Percentiles rank a stretch among this genome's conserved stretches.
These are phyloP conservation scores for Inonotus hispidus DNA, from an alignment of 1,284 basidiomycete species.

Conservation along the genomic window DNA sequence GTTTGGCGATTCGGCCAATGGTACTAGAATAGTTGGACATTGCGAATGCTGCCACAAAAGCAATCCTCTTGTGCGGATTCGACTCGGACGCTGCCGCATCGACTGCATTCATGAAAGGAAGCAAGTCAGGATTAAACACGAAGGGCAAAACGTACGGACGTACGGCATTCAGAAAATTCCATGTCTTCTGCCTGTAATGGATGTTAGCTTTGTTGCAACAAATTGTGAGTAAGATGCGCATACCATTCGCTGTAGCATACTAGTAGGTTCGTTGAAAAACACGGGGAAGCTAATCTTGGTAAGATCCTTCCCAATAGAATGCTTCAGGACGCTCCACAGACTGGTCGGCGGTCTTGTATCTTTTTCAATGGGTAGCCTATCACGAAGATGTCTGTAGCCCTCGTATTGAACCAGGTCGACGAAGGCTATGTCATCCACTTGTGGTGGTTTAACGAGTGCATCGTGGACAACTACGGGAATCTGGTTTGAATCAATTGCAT, in stretches of 20 bases:
- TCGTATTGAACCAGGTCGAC: conserved; percentile 51
- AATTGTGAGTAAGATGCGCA: conserved; percentile 21
- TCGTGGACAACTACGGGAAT: conserved; percentile 70
- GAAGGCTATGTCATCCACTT: conserved; percentile 24
- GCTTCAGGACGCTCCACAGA: conserved; percentile 94
- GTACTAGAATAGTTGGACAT: conserved; percentile 99
- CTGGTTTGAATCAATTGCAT: conserved; percentile 84
- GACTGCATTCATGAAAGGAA: conserved; percentile 44
- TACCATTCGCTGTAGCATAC: conserved; percentile 87
- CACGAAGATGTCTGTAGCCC: conserved; percentile 69
- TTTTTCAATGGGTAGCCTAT: conserved; percentile 58
- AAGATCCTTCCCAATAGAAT: conserved; percentile 94
- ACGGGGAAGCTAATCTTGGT: conserved; percentile 97
- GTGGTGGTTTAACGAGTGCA: conserved; percentile 40
- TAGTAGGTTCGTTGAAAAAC: conserved; percentile 94
- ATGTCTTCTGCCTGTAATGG: conserved; percentile 75
- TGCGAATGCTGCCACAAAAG: conserved; percentile 94
- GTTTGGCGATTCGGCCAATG: conserved; percentile 92
- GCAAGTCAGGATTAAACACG: neutral
- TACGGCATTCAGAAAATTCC: conserved; percentile 91
- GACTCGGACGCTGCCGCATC: conserved; percentile 77
- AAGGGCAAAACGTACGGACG: conserved; percentile 32
- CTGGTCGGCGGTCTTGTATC: conserved; percentile 89
- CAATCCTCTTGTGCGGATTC: conserved; percentile 81
- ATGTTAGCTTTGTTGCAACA: conserved; percentile 6